Conservation (phyloP, 1,284 basidiomycete species). For the Malassezia pachydermatis region DNA sequence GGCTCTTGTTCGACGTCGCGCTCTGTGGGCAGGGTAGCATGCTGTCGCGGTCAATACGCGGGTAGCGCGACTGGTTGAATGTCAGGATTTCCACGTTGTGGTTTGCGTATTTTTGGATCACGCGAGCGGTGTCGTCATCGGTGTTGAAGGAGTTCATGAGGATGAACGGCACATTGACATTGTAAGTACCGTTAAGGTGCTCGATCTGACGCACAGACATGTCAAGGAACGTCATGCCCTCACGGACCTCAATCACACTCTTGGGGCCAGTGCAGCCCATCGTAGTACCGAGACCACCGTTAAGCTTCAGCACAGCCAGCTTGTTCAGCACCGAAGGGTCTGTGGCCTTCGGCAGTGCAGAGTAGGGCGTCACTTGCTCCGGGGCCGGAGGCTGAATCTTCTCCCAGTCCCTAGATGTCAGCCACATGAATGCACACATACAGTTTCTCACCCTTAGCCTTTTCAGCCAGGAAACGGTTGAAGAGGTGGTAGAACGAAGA, state of each 20-base stretch:
- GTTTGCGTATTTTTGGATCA: conserved; percentile 99
- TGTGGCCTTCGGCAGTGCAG: conserved; percentile 54
- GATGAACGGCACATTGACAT: conserved; percentile 83
- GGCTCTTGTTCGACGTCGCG: conserved; percentile 80
- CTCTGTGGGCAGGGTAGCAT: conserved; percentile 78
- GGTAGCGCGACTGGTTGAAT: conserved; percentile 97
- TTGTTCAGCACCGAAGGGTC: conserved; percentile 44
- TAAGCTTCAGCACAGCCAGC: conserved; percentile 97
- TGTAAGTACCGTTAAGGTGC: conserved; percentile 57
- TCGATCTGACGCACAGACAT: conserved; percentile 94
- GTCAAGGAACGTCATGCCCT: conserved; percentile 99
- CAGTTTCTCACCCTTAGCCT: conserved; percentile 89
- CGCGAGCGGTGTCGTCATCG: conserved; percentile 53
- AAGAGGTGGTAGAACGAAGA: conserved; percentile 97
- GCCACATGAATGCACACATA: conserved; percentile 50
- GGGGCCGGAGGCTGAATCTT: conserved; percentile 86
- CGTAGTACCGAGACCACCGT: conserved; percentile 95
- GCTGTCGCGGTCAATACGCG: conserved; percentile 89
- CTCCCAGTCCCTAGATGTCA: conserved; percentile 73
- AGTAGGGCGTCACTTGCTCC: conserved; percentile 85
- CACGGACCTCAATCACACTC: conserved; percentile 52
- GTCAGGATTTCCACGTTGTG: conserved; percentile 51
- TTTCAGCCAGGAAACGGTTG: conserved; percentile 90
- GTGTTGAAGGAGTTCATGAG: conserved; percentile 99
- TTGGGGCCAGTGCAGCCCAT: conserved; percentile 72